Evolutionary conservation across 257 asterid genomes (phyloP).

Genomic region (Paraleonurus japonicus): DNA sequence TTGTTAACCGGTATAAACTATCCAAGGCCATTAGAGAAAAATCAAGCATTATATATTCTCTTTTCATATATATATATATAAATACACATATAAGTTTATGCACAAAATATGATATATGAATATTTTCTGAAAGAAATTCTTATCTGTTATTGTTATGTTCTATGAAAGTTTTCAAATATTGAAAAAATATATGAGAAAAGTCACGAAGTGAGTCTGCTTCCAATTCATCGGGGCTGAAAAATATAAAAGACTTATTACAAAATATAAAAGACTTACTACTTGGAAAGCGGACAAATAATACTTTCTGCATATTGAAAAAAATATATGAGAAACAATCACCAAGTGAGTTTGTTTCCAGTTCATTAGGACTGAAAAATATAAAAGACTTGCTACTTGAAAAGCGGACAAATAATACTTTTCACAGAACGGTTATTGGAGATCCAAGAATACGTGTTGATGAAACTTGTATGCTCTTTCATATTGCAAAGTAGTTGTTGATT

Average conservation of each 20-base stretch:
- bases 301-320: no score
- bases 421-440: conserved; percentile 95
- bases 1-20: conserved; percentile 62
- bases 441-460: conserved; percentile 65
- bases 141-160: conserved; percentile 79
- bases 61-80: background rate
- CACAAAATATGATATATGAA: background rate
- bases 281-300: conserved; percentile 78
- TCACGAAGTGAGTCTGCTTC: conserved; percentile 54
- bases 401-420: conserved; percentile 74
- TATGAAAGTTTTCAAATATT: conserved; percentile 47
- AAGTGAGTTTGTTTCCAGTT: conserved; percentile 53
- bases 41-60: conserved; percentile 10
- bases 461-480: conserved; percentile 70
- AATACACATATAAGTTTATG: no score
- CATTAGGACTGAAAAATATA: conserved; percentile 75
- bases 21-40: conserved; percentile 80
- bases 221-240: conserved; percentile 68
- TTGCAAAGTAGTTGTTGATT: conserved; percentile 63
- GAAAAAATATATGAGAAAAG: conserved; percentile 61
- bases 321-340: conserved; percentile 59
- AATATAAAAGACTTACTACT: conserved; percentile 67
- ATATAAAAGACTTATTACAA: no score
- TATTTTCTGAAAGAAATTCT: conserved; percentile 19
- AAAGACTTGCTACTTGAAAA: conserved; percentile 83